These are phyloP conservation scores for Eugenia klotzschiana DNA, from an alignment of 441 rosid species.

Conservation along the genomic window DNA sequence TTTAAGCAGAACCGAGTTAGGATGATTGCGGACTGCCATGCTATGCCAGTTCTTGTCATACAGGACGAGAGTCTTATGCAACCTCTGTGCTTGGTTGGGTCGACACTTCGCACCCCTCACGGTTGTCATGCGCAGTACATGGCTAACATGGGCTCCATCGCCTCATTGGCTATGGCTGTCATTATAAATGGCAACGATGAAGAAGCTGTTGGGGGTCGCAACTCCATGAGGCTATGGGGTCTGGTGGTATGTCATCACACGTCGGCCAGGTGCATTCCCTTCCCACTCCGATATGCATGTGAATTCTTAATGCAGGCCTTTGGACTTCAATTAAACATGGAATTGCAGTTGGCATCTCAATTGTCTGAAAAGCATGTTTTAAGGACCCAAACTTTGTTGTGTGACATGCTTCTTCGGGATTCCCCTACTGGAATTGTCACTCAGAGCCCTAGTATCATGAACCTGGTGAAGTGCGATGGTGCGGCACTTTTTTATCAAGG, in stretches of 20 bases:
- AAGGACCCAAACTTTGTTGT: slow-evolving; percentile 77
- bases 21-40: slow-evolving; percentile 85
- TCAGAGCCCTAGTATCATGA: slow-evolving; percentile 89
- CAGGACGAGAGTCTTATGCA: slow-evolving; percentile 76
- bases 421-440: slow-evolving; percentile 81
- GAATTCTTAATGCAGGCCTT: slow-evolving; percentile 97
- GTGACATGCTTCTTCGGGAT: slow-evolving; percentile 96
- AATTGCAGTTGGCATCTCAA: slow-evolving; percentile 77
- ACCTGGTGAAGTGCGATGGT: slow-evolving; percentile 85
- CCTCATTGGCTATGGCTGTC: slow-evolving; percentile 82
- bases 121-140: slow-evolving; percentile 95
- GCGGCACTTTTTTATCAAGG: slow-evolving; percentile 78
- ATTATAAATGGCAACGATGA: slow-evolving; percentile 75
- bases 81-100: slow-evolving; percentile 85
- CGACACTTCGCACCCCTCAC: slow-evolving; percentile 90
- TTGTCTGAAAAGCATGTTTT: slow-evolving; percentile 72
- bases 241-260: slow-evolving; percentile 96
- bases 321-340: slow-evolving; percentile 93
- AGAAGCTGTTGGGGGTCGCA: slow-evolving; percentile 54
- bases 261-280: slow-evolving; percentile 70
- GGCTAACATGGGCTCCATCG: slow-evolving; percentile 87
- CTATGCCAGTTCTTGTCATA: slow-evolving; percentile 38
- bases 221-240: slow-evolving; percentile 79
- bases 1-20: slow-evolving; percentile 88
- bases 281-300: slow-evolving; percentile 87